Base-by-base conservation (phyloP, 1,139 yeast genomes). In the Chernovozyma sophiae-reginae region DNA sequence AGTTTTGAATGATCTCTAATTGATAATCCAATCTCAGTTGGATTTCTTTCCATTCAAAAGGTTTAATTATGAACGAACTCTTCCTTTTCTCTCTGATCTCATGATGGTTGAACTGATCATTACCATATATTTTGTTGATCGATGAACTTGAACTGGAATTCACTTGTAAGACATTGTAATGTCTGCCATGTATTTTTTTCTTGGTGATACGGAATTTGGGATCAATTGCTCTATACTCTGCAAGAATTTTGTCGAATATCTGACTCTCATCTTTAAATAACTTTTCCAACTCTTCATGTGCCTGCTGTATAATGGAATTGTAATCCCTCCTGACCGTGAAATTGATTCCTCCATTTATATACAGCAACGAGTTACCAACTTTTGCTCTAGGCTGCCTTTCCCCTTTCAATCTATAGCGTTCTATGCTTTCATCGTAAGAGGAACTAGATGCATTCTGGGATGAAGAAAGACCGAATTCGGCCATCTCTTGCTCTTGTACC, bases 281-380 rank as follows among this genome's bases (percentile, higher is more conserved):
- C 0, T 24, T 28, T 3, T 58, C 60, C 16, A 77, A 57, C 5
- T 60, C 55, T 0, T 48, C 35, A 48, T 75, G 80, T 1, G 61
- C 52, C 1, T 37, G 35, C 2, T 36, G 20, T 7, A 76, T 48
- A 10, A 42, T 49, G 3, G 47, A 37, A 23, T 59, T 60, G 36
- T 62, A 60, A 32, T 61, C 61, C 30, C 53, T 50, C 30, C 53
- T 53, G 2, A 69, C 57, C 2, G 58, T 43, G 43, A 66, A 68
- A 13, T 36, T n/a, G 12, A 17, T 15, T 10, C 8, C 10, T 6
- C 8, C 23, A 10, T 7, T 10, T 7, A 10, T 10, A 10, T 16
- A 8, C 29, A 26, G 12, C 6, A 26, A 26, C 8, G 36, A 15
- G n/a, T 4, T 4, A 11, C 25, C 12, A 5, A 27, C 4, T 10